Evolutionary conservation across 1,139 yeast species (phyloP).

Genomic region (Magnusiomyces suaveolens): DNA sequence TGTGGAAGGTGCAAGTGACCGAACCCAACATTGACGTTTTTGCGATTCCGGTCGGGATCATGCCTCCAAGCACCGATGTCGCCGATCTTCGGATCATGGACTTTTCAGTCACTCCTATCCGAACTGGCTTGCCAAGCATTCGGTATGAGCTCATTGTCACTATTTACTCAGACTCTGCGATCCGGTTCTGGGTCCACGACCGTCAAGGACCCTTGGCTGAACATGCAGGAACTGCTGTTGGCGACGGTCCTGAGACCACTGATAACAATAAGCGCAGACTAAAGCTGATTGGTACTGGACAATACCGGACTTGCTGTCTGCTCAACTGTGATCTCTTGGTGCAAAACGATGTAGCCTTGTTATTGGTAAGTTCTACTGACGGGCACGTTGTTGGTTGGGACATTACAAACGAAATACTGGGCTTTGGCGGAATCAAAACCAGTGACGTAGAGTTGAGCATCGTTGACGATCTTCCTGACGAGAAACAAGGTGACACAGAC

Average conservation of each 20-base stretch:
- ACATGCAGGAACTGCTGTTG: conserved; percentile 4
- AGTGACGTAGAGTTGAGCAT: not conserved
- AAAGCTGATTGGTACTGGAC: conserved; percentile 37
- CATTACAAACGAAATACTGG: conserved; percentile 28
- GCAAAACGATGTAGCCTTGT: conserved; percentile 23
- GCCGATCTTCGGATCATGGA: conserved; percentile 91
- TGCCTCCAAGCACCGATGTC: conserved; percentile 37
- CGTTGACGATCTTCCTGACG: not conserved
- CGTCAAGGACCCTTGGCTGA: conserved; percentile 28
- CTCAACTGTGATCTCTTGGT: conserved; percentile 47
- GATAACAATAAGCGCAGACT: not conserved
- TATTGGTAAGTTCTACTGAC: conserved; percentile 69
- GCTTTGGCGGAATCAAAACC: not conserved
- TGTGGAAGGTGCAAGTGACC: conserved; percentile 52
- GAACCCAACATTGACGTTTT: conserved; percentile 9
- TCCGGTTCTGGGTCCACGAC: conserved; percentile 55
- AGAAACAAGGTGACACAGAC: not conserved
- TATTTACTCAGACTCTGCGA: conserved; percentile 76
- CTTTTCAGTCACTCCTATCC: conserved; percentile 35
- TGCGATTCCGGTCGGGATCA: conserved; percentile 22
- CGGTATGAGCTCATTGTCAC: conserved; percentile 45
- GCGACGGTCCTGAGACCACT: not conserved
- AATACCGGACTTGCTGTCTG: conserved; percentile 67
- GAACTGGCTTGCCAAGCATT: conserved; percentile 20
- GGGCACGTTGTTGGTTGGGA: conserved; percentile 65